Evolutionary conservation across 2,329 filamentous ascomycete genomes (phyloP).

Genomic region (Diaporthe nobilis): DNA sequence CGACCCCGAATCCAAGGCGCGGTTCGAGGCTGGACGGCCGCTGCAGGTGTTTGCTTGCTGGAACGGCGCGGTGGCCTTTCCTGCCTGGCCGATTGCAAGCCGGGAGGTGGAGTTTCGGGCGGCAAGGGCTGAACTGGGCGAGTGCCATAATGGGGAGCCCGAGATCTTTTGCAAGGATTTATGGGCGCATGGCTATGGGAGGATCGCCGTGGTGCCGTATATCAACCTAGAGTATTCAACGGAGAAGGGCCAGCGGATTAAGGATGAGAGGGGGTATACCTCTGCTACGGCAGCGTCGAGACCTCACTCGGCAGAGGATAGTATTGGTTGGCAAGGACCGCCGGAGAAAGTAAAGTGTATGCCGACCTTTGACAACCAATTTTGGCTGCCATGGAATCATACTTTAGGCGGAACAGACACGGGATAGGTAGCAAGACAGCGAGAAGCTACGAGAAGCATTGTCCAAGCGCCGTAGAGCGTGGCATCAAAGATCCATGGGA

Average conservation of each 20-base stretch:
- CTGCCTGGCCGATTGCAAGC: conserved; percentile 28
- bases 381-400: conserved; percentile 56
- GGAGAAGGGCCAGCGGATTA: conserved; percentile 58
- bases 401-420: background rate
- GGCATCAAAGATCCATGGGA: background rate
- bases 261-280: conserved; percentile 61
- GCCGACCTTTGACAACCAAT: conserved; percentile 55
- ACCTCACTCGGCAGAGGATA: conserved; percentile 44
- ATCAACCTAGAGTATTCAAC: conserved; percentile 67
- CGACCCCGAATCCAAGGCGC: conserved; percentile 14
- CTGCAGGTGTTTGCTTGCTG: conserved; percentile 43
- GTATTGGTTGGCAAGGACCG: conserved; percentile 58
- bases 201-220: conserved; percentile 65
- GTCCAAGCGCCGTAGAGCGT: background rate
- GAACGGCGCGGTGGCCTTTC: conserved; percentile 41
- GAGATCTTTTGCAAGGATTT: conserved; percentile 67
- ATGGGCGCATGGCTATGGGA: conserved; percentile 61
- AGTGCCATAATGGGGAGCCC: conserved; percentile 66
- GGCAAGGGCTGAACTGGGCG: conserved; percentile 45
- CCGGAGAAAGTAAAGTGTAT: conserved; percentile 61
- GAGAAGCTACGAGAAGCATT: background rate
- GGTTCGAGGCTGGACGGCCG: conserved; percentile 22
- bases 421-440: background rate
- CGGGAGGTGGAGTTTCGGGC: conserved; percentile 30
- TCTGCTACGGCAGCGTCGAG: conserved; percentile 50